These are phyloP conservation scores for Andrographis paniculata DNA, from an alignment of 305 asterid genomes.

Conservation along the genomic window DNA sequence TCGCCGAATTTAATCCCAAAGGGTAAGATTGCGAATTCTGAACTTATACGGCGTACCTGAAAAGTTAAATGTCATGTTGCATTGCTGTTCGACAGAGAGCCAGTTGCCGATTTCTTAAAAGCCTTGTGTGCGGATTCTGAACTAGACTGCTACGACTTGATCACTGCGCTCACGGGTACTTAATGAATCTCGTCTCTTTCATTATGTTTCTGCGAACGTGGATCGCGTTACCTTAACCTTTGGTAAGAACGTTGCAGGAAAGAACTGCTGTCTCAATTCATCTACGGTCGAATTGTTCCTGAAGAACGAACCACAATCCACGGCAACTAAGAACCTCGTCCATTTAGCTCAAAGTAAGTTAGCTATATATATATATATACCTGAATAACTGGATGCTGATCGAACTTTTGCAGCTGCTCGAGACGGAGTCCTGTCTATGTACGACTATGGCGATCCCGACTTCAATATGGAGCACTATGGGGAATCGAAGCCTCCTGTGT, in stretches of 20 bases:
- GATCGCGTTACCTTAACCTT: neutral
- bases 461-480: conserved; percentile 58
- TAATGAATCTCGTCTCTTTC: neutral
- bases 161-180: conserved; percentile 59
- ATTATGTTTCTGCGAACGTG: neutral
- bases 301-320: conserved; percentile 71
- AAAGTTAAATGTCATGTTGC: too few relatives aligned
- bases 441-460: conserved; percentile 43
- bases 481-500: conserved; percentile 46
- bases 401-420: conserved; percentile 42
- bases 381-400: neutral
- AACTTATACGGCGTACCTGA: too few relatives aligned
- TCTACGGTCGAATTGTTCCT: conserved; percentile 59
- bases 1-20: conserved; percentile 68
- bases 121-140: conserved; percentile 38
- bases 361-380: neutral
- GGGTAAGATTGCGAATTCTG: conserved; percentile 25
- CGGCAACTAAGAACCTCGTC: conserved; percentile 71
- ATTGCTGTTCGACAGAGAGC: conserved; percentile 24
- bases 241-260: conserved; percentile 29
- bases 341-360: conserved; percentile 85
- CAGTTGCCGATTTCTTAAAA: conserved; percentile 32
- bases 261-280: conserved; percentile 69
- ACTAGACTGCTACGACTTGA: conserved; percentile 58
- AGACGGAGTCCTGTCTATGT: conserved; percentile 47